Evolutionary conservation across 2,329 filamentous ascomycete genomes (phyloP), one percentile per base, ranked within the genome.

Genomic region (Coniella lustricola): DNA sequence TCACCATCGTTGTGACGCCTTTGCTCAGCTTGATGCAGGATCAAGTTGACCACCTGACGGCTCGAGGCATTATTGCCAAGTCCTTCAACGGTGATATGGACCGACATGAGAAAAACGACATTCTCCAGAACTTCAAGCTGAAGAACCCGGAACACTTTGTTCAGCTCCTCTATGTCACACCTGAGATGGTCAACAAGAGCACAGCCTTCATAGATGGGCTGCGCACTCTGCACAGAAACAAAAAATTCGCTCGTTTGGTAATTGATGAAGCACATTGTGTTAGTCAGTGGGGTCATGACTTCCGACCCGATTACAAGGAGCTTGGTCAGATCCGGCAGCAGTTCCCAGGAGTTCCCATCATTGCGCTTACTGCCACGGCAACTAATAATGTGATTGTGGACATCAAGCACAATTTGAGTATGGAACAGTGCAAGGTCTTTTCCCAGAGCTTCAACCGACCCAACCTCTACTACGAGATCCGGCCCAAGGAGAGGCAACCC

Each of bases 231-330:
- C 77, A 95, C 63, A 66, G 67, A 13, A 81, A 81, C 44, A 72
- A 76, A 3, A 87, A 84, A 58, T 79, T 98, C 45, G 91, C 94
- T 14, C 82, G 93, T 21, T 81, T 98, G 42, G 93, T 98, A 46
- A 95, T 98, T 54, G 93, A 98, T 57, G 94, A 98, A 68, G 93
- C 93, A n/a, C 93, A 98, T 64, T 98, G 93, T 65, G 91, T 98
- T 21, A 97, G 93, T 65, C 90, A 98, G 71, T 98, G 93, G 93
- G 93, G 93, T 1, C 93, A 98, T 58, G 93, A 98, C 64, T 98
- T 98, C 63, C 82, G 94, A 39, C 91, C 90, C 1, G 91, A 97
- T 63, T 98, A 98, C 71, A 95, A 95, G 65, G 78, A 79, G 25
- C 73, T 98, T 3, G 89, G 90, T 22, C 76, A 82, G 50, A 72